A percentile compares a stretch with the other conserved stretches of the same genome.
phyloP scores from a whole-genome alignment of 768 basidiomycete species.

The Fibroporia radiculosa region DNA sequence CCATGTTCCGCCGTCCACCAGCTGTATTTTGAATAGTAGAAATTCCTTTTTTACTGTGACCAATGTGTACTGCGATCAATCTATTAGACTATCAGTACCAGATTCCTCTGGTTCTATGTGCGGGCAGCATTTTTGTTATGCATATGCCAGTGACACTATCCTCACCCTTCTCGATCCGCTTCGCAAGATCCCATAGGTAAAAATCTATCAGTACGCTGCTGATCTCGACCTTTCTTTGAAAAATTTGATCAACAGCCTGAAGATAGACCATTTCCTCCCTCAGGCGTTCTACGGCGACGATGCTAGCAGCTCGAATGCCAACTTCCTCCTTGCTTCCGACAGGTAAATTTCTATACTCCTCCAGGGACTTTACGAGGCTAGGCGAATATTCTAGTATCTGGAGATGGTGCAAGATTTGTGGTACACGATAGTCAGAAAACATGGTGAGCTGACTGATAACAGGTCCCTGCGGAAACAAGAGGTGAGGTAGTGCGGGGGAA shows the following conservation, averaged over 20 bases:
- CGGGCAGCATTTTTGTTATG: constrained; percentile 48
- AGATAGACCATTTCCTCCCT: constrained; percentile 44
- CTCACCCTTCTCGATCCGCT: constrained; percentile 57
- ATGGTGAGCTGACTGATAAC: constrained; percentile 73
- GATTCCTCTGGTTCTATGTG: constrained; percentile 74
- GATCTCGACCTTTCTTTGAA: constrained; percentile 26
- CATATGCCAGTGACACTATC: constrained; percentile 53
- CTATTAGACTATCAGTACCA: constrained; percentile 89
- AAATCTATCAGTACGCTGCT: constrained; percentile 86
- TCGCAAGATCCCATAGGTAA: constrained; percentile 85
- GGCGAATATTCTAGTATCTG: constrained; percentile 67
- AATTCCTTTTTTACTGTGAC: no score
- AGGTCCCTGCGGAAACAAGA: constrained; percentile 65
- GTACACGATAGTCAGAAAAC: constrained; percentile 93
- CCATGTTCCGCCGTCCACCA: no score
- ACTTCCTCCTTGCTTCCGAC: constrained; percentile 65
- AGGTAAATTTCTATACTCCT: constrained; percentile 33
- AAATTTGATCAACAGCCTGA: constrained; percentile 3
- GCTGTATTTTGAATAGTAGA: no score
- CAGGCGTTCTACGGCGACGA: constrained; percentile 72
- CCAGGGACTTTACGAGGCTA: constrained; percentile 45
- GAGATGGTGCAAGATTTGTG: constrained; percentile 84
- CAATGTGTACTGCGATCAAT: no score
- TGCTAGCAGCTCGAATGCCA: constrained; percentile 72
- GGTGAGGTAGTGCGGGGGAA: constrained; percentile 38